Conservation (phyloP, 805 yeast species). For the Diddensiella caesifluorescens region DNA sequence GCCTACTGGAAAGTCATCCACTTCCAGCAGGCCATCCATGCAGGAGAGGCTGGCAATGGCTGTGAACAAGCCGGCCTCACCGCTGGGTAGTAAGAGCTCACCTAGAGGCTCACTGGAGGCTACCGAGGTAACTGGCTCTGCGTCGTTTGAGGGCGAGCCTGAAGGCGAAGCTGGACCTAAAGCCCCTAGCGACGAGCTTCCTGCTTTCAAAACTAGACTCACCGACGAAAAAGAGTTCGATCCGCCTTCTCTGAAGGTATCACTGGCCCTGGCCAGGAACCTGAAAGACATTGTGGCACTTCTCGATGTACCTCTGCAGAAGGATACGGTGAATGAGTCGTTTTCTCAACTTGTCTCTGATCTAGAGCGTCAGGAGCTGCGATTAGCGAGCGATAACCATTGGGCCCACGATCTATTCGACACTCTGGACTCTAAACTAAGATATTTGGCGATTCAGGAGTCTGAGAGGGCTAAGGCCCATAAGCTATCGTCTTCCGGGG, state of each 20-base stretch:
- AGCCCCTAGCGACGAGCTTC: background rate
- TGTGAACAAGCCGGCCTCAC: constrained; percentile 34
- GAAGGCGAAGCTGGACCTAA: background rate
- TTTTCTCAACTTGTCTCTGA: background rate
- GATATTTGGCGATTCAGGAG: constrained; percentile 27
- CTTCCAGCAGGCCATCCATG: constrained; percentile 50
- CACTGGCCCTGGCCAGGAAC: constrained; percentile 28
- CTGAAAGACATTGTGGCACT: constrained; percentile 19
- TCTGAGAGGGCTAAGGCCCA: constrained; percentile 19
- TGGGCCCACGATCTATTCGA: constrained; percentile 20
- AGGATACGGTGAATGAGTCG: constrained; percentile 6
- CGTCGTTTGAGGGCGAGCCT: background rate
- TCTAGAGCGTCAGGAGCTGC: constrained; percentile 6
- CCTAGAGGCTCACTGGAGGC: background rate
- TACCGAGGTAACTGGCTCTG: background rate
- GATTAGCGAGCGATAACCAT: background rate
- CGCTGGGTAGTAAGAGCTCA: too few relatives aligned
- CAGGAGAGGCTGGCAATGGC: constrained; percentile 85
- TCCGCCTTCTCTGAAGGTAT: constrained; percentile 17
- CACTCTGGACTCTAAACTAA: constrained; percentile 29
- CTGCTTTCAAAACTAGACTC: background rate
- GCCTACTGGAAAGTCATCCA: background rate
- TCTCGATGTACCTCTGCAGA: constrained; percentile 1
- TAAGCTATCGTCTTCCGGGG: constrained; percentile 14
- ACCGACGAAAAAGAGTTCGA: background rate